Base-by-base conservation (phyloP, 306 rosid species). In the Medicago lupulina region DNA sequence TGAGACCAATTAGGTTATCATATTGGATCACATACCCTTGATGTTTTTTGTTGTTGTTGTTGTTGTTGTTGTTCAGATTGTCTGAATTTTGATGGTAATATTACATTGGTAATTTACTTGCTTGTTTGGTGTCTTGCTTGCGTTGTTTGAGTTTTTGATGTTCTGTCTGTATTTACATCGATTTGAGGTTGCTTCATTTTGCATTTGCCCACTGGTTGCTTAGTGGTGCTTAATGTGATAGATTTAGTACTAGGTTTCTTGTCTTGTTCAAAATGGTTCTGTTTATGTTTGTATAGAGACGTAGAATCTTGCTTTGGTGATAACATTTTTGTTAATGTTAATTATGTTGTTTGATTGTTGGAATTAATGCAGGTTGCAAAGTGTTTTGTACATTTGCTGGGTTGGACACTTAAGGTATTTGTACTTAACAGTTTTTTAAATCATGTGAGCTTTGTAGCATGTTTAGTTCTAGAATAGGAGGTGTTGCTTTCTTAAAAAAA, bases 251-350 rank as follows among this genome's bases (percentile, higher is more conserved):
- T 53, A 1, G 9, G 14, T 9, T 61, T 71, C 3, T 25, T 50
- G 38, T 38, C 50, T 40, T 68, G 25, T 4, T 80, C 51, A 28
- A 25, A 23, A 23, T 1, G 6, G 54, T 53, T 61, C 50, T 46
- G 31, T 40, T 9, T 34, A 34, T 55, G 25, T 36, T 12, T 60
- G 7, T 19, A 15, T 15, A 44, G 62, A 31, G 28, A 58, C 14
- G 75, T 15, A 11, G 60, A 57, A 57, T 57, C 21, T 67, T 59
- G 53, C 40, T 46, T 15, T 59, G 55, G 68, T n/a, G 59, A 70
- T 39, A 50, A 21, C 7, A 10, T 15, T 61, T 9, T 60, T 62
- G 15, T 19, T 43, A 21, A 14, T 69, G 43, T 19, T 43, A 46
- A 17, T 69, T 16, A 19, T 51, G 25, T 39, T 68, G 51, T 21